Evolutionary conservation across 2,329 filamentous ascomycete species (phyloP).

Genomic region (Fusarium nurragi): DNA sequence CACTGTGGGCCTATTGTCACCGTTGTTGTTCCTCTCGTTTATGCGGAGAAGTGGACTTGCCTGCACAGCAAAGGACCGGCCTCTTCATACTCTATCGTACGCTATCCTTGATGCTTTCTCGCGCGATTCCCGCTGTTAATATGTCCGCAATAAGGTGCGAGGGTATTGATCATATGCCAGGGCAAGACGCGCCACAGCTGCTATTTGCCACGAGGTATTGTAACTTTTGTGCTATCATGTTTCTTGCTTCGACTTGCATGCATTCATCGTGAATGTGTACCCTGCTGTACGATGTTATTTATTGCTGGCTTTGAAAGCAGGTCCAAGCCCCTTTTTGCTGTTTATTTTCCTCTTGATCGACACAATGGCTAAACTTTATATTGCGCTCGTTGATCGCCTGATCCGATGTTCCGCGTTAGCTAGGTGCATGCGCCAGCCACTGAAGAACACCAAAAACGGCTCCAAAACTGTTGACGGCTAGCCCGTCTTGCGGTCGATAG

Average conservation of each 20-base stretch:
- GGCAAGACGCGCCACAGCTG: slow-evolving; percentile 17
- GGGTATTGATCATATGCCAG: slow-evolving; percentile 17
- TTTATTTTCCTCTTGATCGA: slow-evolving; percentile 4
- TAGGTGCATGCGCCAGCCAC: slow-evolving; percentile 6
- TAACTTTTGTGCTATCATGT: slow-evolving; percentile 4
- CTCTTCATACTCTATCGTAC: neutral
- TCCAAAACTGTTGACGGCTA: neutral
- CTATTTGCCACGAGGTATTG: slow-evolving; percentile 26
- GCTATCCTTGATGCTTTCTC: slow-evolving; percentile 1
- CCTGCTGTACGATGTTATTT: slow-evolving; percentile 9
- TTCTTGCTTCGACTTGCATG: slow-evolving; percentile 22
- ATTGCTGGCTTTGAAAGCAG: neutral
- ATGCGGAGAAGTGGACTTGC: slow-evolving; percentile 32
- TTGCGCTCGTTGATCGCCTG: neutral
- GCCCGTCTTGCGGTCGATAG: neutral
- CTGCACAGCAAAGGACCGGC: neutral
- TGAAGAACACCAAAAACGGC: slow-evolving; percentile 2
- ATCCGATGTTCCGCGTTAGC: slow-evolving; percentile 5
- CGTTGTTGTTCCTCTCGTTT: slow-evolving; percentile 34
- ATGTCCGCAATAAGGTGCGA: neutral
- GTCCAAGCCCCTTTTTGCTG: neutral
- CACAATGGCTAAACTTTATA: slow-evolving; percentile 1
- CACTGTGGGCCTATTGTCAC: neutral
- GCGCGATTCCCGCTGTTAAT: slow-evolving; percentile 3
- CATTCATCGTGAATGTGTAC: slow-evolving; percentile 11